Base-by-base conservation (phyloP, 2,329 filamentous ascomycete species). In the Cercospora citrullina region DNA sequence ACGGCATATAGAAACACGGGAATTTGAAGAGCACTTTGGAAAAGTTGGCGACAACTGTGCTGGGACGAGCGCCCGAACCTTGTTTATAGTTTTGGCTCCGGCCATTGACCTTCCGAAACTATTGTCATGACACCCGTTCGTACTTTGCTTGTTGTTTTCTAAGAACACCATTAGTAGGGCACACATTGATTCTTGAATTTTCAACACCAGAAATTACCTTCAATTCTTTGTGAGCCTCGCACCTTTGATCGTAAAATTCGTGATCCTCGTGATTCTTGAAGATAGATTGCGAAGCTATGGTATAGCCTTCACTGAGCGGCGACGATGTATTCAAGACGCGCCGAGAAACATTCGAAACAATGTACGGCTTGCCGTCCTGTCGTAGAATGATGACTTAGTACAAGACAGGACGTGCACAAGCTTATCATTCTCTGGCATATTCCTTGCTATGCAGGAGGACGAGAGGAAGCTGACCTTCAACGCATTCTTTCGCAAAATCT, bases 281-380 rank as follows among this genome's bases (percentile, higher is more conserved):
- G 63, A 87, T 84, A 39, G 86, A 88, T 77, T 89, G 86, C 64
- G 86, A 86, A 21, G 87, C 84, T 64, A 92, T 75, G 5, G 88
- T 91, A 80, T 84, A 91, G 57, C 89, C 90, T 76, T 90, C 86
- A 71, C 84, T 84, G 36, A 89, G 86, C 18, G 85, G 81, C 23
- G 73, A 75, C 4, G 65, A 67, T 14, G 73, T 74, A 57, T 76
- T 76, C 48, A 75, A 39, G 31, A 76, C 67, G 23, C 68, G 69
- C 10, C 73, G 64, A 16, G 73, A 70, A 12, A 70, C 71, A 33
- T 75, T 76, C 66, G 84, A 84, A 45, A 87, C 78, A 72, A 93
- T 90, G 77, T 92, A 93, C 0, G 88, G 88, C 76, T 90, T 87
- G 69, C 89, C 89, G 73, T 91, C 84, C 90, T 92, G 61, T 58